phyloP scores from a whole-genome alignment of 2,329 filamentous ascomycete genomes.

The Aureobasidium vineae region DNA sequence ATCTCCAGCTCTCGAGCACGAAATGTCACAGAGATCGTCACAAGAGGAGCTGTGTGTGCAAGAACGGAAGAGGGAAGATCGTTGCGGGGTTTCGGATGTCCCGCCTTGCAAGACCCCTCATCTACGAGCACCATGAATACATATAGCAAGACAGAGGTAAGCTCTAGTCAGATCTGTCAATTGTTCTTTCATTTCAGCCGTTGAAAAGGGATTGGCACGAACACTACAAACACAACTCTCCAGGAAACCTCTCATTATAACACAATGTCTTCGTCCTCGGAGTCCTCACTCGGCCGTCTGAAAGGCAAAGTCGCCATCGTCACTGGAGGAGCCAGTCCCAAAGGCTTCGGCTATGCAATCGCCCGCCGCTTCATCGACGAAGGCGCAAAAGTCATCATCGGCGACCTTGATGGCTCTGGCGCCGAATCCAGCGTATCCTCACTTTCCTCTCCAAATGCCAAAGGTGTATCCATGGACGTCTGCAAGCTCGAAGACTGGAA shows the following conservation, averaged over 20 bases:
- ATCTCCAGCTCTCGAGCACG: too few species aligned
- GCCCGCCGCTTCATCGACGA: conserved; percentile 59
- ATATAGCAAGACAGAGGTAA: too few species aligned
- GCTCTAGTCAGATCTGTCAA: neutral
- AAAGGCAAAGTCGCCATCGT: conserved; percentile 58
- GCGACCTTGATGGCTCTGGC: conserved; percentile 57
- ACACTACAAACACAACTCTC: neutral
- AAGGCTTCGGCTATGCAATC: conserved; percentile 64
- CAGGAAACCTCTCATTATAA: neutral
- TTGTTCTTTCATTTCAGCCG: neutral
- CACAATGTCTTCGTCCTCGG: conserved; percentile 19
- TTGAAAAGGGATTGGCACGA: neutral
- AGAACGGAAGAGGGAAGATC: neutral
- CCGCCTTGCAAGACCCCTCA: neutral
- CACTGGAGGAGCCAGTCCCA: conserved; percentile 54
- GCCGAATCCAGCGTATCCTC: conserved; percentile 52
- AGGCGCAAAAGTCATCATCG: conserved; percentile 61
- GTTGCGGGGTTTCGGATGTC: conserved; percentile 9
- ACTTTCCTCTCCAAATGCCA: conserved; percentile 45
- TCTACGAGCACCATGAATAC: too few species aligned
- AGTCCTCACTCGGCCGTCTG: conserved; percentile 36
- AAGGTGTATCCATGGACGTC: conserved; percentile 48
- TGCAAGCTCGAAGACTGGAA: conserved; percentile 52
- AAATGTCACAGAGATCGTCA: too few species aligned
- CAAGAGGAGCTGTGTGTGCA: neutral